Conservation (phyloP, 805 yeast genomes). For the Nakazawaea sp. region DNA sequence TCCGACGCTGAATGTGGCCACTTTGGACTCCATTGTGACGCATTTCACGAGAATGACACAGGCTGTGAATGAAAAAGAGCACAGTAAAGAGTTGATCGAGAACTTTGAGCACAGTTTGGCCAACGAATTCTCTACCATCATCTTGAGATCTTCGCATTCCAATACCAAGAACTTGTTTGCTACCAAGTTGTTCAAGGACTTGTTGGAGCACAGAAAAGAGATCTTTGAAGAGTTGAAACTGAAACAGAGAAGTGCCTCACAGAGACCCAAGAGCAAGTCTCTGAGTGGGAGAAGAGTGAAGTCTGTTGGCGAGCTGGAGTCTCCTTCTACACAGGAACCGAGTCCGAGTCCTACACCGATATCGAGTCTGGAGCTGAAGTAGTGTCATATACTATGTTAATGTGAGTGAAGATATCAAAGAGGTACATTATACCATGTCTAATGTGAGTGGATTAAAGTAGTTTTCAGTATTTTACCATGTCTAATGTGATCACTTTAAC, state of each 20-base stretch:
- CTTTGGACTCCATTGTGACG: constrained; percentile 72
- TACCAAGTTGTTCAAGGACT: constrained; percentile 50
- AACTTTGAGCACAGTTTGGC: constrained; percentile 43
- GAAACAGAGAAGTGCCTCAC: constrained; percentile 2
- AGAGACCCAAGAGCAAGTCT: too few species aligned
- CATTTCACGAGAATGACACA: constrained; percentile 63
- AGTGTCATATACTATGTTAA: too few species aligned
- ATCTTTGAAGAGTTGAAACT: constrained; percentile 59
- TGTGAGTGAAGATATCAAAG: too few species aligned
- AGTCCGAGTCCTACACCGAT: too few species aligned
- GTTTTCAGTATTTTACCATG: too few species aligned
- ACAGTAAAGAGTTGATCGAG: constrained; percentile 26
- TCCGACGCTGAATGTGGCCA: constrained; percentile 67
- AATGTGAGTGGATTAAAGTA: too few species aligned
- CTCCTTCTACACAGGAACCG: too few species aligned
- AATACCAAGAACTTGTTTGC: constrained; percentile 51
- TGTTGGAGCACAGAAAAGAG: constrained; percentile 49
- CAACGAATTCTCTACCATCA: constrained; percentile 58
- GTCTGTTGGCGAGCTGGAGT: too few species aligned
- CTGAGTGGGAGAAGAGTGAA: too few species aligned
- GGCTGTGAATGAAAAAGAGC: constrained; percentile 26
- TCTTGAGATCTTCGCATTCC: constrained; percentile 44
- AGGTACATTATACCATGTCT: too few species aligned
- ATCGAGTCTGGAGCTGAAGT: too few species aligned
- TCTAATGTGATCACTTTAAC: too few species aligned